Percentiles rank a stretch among this genome's conserved stretches.
phyloP scores from a whole-genome alignment of 2,329 filamentous ascomycete genomes.

The Didymella lethalis region DNA sequence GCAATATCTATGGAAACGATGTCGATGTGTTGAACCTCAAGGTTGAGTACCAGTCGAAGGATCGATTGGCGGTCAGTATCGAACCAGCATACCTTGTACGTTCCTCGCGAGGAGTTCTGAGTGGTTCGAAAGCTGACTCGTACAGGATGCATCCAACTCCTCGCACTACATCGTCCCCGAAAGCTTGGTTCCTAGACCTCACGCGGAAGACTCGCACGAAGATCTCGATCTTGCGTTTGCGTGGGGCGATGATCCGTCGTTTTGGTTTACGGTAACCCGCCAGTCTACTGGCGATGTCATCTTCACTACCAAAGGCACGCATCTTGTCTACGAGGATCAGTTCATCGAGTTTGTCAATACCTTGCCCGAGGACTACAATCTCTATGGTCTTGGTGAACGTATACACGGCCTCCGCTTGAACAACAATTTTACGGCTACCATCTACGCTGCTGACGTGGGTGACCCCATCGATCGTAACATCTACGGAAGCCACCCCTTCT shows the following conservation, averaged over 20 bases:
- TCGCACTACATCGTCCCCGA: conserved; percentile 74
- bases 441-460: conserved; percentile 73
- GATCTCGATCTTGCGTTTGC: conserved; percentile 59
- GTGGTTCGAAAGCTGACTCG: conserved; percentile 18
- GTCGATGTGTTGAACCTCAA: conserved; percentile 70
- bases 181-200: conserved; percentile 66
- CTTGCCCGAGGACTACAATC: conserved; percentile 74
- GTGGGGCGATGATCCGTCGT: conserved; percentile 64
- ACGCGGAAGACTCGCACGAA: conserved; percentile 51
- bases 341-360: conserved; percentile 76
- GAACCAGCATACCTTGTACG: conserved; percentile 66
- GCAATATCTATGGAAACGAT: conserved; percentile 81
- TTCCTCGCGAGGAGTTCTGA: neutral
- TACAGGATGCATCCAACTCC: conserved; percentile 62
- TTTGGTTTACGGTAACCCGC: conserved; percentile 64
- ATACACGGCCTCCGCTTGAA: conserved; percentile 76
- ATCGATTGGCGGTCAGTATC: conserved; percentile 76
- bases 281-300: conserved; percentile 70
- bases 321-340: conserved; percentile 77
- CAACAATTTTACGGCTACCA: conserved; percentile 74
- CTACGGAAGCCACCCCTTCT: conserved; percentile 80
- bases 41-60: conserved; percentile 71
- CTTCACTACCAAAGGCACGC: conserved; percentile 70
- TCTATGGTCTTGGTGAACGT: conserved; percentile 77
- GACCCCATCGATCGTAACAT: conserved; percentile 72